Evolutionary conservation across 805 yeast species (phyloP).

Genomic region (Candida krabiensis): DNA sequence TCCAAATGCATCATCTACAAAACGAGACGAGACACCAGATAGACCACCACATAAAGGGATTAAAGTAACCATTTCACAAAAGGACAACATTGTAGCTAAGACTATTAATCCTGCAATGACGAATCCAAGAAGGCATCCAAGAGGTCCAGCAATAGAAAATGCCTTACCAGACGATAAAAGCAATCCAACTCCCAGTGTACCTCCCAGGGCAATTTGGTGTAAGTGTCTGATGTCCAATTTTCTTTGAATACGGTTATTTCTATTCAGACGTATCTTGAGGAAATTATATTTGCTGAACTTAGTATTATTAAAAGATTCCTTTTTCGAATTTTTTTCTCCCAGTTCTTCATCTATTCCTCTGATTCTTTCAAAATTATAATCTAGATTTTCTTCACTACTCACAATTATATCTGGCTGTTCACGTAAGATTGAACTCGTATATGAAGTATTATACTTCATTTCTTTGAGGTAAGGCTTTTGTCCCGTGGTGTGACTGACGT

Average conservation of each 20-base stretch:
- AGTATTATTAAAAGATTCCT: not conserved
- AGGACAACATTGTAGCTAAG: slow-evolving; percentile 65
- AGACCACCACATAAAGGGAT: slow-evolving; percentile 80
- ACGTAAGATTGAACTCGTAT: slow-evolving; percentile 1
- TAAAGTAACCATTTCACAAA: slow-evolving; percentile 80
- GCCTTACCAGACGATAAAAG: slow-evolving; percentile 72
- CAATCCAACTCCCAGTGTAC: slow-evolving; percentile 77
- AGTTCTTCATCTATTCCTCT: slow-evolving; percentile 9
- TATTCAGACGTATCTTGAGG: slow-evolving; percentile 15
- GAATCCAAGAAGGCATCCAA: slow-evolving; percentile 72
- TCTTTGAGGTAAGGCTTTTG: slow-evolving; percentile 2
- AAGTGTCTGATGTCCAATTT: slow-evolving; percentile 64
- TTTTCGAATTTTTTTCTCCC: not conserved
- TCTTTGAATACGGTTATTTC: slow-evolving; percentile 46
- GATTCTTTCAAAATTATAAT: slow-evolving; percentile 27
- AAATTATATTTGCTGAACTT: slow-evolving; percentile 2
- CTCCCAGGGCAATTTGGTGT: slow-evolving; percentile 78
- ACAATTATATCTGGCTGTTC: slow-evolving; percentile 29
- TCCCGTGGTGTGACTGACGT: too few species aligned
- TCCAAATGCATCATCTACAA: slow-evolving; percentile 77
- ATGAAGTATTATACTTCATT: not conserved
- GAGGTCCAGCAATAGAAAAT: slow-evolving; percentile 70
- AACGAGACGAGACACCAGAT: slow-evolving; percentile 70
- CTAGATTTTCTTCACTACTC: slow-evolving; percentile 31
- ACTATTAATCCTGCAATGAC: slow-evolving; percentile 64